Percentiles rank a stretch among this genome's conserved stretches.
phyloP scores from a whole-genome alignment of 148 eudicot genomes.

The Drosera capensis region DNA sequence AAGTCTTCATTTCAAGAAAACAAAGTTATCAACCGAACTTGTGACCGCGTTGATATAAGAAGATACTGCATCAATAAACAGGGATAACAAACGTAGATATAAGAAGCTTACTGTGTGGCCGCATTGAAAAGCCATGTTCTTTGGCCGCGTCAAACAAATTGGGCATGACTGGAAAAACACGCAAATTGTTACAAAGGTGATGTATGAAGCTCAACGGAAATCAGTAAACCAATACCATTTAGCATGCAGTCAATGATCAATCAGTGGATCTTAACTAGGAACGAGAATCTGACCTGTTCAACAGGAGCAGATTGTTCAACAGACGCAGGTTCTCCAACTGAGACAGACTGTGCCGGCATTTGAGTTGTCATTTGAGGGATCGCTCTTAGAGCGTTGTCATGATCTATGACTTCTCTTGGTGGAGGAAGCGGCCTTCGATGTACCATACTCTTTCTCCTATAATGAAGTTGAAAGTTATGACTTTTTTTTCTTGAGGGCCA shows the following conservation, averaged over 20 bases:
- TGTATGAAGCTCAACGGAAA: neutral
- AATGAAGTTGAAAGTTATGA: constrained; percentile 5
- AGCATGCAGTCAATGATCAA: neutral
- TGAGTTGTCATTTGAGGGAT: constrained; percentile 8
- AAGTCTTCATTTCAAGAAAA: neutral
- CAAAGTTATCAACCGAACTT: no score
- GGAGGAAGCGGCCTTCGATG: constrained; percentile 44
- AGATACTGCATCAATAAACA: no score
- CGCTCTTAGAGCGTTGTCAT: constrained; percentile 30
- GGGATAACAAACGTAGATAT: no score
- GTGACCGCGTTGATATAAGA: no score
- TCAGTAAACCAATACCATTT: neutral
- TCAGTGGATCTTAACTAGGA: neutral
- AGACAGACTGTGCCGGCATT: no score
- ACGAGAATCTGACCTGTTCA: constrained; percentile 33
- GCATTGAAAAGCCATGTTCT: constrained; percentile 80
- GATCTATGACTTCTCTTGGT: constrained; percentile 44
- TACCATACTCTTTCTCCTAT: constrained; percentile 12
- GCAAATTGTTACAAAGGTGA: neutral
- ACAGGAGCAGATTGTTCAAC: constrained; percentile 10
- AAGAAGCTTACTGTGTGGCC: constrained; percentile 60
- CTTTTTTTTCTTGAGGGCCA: no score
- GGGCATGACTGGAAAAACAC: constrained; percentile 41
- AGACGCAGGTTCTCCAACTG: constrained; percentile 23
- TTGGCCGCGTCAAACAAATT: constrained; percentile 62